phyloP scores from a whole-genome alignment of 495 filamentous ascomycete genomes.

The Lindgomyces ingoldianus region DNA sequence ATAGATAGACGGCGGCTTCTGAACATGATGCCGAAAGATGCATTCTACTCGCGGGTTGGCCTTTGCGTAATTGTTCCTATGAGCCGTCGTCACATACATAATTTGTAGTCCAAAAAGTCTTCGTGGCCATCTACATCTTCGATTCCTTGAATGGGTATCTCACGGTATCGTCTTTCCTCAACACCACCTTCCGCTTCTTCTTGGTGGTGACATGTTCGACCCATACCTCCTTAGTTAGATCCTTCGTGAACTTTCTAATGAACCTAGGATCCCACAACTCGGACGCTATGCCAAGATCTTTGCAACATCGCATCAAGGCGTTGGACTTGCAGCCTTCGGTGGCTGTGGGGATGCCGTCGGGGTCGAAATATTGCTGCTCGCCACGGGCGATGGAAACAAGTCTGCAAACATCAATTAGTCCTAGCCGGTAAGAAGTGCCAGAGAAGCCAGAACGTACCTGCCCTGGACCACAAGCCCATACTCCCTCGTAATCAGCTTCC shows the following conservation, averaged over 20 bases:
- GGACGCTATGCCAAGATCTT: slow-evolving; percentile 91
- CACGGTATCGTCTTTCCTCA: slow-evolving; percentile 79
- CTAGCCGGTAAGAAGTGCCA: slow-evolving; percentile 38
- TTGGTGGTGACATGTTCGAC: slow-evolving; percentile 82
- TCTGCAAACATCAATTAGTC: slow-evolving; percentile 41
- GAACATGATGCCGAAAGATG: no score
- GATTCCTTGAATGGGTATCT: slow-evolving; percentile 78
- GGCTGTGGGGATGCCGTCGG: slow-evolving; percentile 92
- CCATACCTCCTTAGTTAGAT: slow-evolving; percentile 74
- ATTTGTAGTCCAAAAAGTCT: no score
- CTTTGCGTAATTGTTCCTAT: no score
- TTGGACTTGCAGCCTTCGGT: slow-evolving; percentile 97
- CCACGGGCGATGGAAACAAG: slow-evolving; percentile 90
- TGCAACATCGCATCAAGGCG: slow-evolving; percentile 94
- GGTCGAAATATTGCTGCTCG: slow-evolving; percentile 91
- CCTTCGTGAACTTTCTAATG: slow-evolving; percentile 69
- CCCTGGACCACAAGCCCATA: slow-evolving; percentile 90
- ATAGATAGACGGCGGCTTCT: no score
- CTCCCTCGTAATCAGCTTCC: slow-evolving; percentile 86
- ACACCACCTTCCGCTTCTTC: slow-evolving; percentile 84
- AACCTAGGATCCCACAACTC: slow-evolving; percentile 96
- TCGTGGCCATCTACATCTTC: no score
- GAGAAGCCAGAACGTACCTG: slow-evolving; percentile 59
- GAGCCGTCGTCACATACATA: no score
- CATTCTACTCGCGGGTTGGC: no score